phyloP scores from a whole-genome alignment of 257 asterid species.

The Solanum pennellii region DNA sequence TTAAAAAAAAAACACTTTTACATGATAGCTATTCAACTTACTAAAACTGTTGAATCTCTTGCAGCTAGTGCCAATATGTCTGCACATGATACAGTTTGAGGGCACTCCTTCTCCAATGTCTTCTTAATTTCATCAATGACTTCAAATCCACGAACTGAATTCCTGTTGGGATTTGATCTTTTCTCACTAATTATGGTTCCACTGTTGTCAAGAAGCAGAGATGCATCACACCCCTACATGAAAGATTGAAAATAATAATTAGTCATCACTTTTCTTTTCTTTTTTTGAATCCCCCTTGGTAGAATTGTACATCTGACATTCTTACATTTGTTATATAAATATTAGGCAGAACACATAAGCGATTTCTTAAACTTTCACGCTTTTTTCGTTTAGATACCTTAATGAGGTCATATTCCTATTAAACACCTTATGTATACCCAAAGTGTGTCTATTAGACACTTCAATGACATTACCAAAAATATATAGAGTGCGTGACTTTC shows the following conservation, averaged over 20 bases:
- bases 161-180: slow-evolving; percentile 58
- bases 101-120: slow-evolving; percentile 67
- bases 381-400: too few species aligned
- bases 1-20: background rate
- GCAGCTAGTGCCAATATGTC: slow-evolving; percentile 75
- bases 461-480: too few species aligned
- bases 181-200: slow-evolving; percentile 53
- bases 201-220: slow-evolving; percentile 58
- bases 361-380: too few species aligned
- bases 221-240: slow-evolving; percentile 86
- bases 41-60: slow-evolving; percentile 69
- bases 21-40: slow-evolving; percentile 7
- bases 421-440: too few species aligned
- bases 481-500: too few species aligned
- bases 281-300: background rate
- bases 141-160: slow-evolving; percentile 71
- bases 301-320: background rate
- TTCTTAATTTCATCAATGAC: slow-evolving; percentile 76
- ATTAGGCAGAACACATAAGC: too few species aligned
- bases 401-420: too few species aligned
- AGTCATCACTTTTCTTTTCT: background rate
- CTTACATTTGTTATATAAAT: background rate
- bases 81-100: slow-evolving; percentile 80
- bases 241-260: background rate
- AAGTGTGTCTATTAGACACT: too few species aligned